A percentile compares a stretch with the other conserved stretches of the same genome.
Conservation (phyloP, 2,329 filamentous ascomycete species). For the Arthrobotrys musiformis region DNA sequence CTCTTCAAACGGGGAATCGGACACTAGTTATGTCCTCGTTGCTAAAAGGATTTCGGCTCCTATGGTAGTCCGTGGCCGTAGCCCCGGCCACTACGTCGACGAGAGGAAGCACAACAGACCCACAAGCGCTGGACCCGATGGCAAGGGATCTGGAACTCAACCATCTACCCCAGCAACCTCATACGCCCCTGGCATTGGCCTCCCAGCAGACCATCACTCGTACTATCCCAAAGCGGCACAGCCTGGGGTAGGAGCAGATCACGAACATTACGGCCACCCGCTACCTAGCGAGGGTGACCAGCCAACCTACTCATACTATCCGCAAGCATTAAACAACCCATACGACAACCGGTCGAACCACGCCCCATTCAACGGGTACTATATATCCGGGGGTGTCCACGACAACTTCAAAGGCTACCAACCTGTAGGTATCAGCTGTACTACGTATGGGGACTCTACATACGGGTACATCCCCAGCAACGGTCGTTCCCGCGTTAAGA, state of each 20-base stretch:
- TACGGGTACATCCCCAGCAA: conserved; percentile 47
- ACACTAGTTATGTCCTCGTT: conserved; percentile 74
- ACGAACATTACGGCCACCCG: conserved; percentile 64
- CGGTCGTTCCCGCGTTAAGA: conserved; percentile 48
- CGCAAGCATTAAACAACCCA: conserved; percentile 45
- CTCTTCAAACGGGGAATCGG: conserved; percentile 61
- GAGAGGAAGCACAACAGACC: conserved; percentile 73
- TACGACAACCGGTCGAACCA: conserved; percentile 48
- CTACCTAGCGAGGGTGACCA: conserved; percentile 61
- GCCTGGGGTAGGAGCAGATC: conserved; percentile 23
- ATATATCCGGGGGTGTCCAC: conserved; percentile 49
- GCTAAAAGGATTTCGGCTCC: conserved; percentile 78
- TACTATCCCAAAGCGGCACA: conserved; percentile 55
- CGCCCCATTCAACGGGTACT: conserved; percentile 45
- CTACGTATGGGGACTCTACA: conserved; percentile 47
- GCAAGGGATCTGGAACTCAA: conserved; percentile 61
- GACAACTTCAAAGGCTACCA: conserved; percentile 52
- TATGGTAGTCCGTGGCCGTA: conserved; percentile 87
- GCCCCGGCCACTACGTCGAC: conserved; percentile 81
- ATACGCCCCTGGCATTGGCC: conserved; percentile 56
- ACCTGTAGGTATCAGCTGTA: conserved; percentile 48
- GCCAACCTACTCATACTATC: conserved; percentile 47
- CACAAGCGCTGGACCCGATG: conserved; percentile 76
- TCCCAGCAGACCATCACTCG: conserved; percentile 57
- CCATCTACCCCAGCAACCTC: conserved; percentile 62